phyloP scores from a whole-genome alignment of 352 stramenopile genomes.

The Phytophthora constricta region DNA sequence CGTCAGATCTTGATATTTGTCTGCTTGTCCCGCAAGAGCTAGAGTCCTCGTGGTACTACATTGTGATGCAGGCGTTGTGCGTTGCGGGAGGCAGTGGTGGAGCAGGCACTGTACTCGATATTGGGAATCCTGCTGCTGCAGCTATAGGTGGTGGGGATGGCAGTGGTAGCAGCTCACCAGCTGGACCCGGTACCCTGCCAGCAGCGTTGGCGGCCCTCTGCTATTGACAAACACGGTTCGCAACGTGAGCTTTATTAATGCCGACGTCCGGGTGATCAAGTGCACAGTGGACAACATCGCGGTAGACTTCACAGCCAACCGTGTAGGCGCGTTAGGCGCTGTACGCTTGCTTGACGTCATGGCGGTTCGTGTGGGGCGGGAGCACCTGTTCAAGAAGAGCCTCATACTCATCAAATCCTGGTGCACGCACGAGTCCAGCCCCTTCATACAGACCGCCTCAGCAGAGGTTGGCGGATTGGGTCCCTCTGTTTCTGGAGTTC shows the following conservation, averaged over 20 bases:
- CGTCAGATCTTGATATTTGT: constrained; percentile 87
- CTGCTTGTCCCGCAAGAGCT: constrained; percentile 80
- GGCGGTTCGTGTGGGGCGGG: constrained; percentile 72
- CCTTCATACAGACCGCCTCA: constrained; percentile 53
- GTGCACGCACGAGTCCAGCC: constrained; percentile 86
- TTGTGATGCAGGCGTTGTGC: constrained; percentile 85
- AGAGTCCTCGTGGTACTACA: constrained; percentile 87
- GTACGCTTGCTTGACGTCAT: constrained; percentile 88
- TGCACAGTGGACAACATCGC: constrained; percentile 92
- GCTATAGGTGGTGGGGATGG: constrained; percentile 28
- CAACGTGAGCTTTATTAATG: constrained; percentile 92
- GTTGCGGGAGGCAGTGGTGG: constrained; percentile 55
- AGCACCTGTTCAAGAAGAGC: constrained; percentile 90
- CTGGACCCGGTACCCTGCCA: constrained; percentile 16
- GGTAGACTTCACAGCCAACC: constrained; percentile 90
- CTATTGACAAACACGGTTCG: constrained; percentile 70
- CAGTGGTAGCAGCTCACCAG: constrained; percentile 27
- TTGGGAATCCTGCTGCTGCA: constrained; percentile 17
- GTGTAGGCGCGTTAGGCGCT: constrained; percentile 77
- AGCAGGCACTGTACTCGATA: constrained; percentile 37
- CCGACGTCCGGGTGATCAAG: constrained; percentile 89
- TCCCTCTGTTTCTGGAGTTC: constrained; percentile 2
- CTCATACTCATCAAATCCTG: constrained; percentile 91
- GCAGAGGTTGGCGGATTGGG: constrained; percentile 23
- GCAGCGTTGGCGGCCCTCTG: constrained; percentile 10